Evolutionary conservation across 2,329 filamentous ascomycete genomes (phyloP).

Genomic region (Penicillium sp.): DNA sequence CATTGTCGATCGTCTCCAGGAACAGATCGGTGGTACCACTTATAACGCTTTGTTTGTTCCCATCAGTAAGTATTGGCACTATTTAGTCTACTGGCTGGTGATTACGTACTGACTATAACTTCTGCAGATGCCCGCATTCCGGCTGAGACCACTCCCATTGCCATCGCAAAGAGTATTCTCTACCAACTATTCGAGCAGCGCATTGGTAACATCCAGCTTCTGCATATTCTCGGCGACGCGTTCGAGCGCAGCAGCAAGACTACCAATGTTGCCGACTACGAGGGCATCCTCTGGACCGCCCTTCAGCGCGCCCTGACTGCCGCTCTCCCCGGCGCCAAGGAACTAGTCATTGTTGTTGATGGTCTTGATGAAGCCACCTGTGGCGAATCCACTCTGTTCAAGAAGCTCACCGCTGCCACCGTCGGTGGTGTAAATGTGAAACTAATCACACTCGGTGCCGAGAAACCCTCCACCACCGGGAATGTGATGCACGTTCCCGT

Average conservation of each 20-base stretch:
- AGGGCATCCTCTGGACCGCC: slow-evolving; percentile 36
- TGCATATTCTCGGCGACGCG: slow-evolving; percentile 33
- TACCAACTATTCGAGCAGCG: slow-evolving; percentile 37
- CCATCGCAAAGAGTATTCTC: slow-evolving; percentile 36
- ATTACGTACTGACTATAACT: no score
- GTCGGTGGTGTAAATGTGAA: slow-evolving; percentile 24
- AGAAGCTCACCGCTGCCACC: slow-evolving; percentile 25
- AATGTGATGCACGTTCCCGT: slow-evolving; percentile 24
- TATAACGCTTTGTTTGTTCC: slow-evolving; percentile 37
- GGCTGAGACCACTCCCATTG: slow-evolving; percentile 28
- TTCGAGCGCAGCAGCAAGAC: slow-evolving; percentile 25
- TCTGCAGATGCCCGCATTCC: slow-evolving; percentile 26
- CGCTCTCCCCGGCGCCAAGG: slow-evolving; percentile 29
- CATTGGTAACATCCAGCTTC: slow-evolving; percentile 39
- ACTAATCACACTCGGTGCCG: slow-evolving; percentile 31
- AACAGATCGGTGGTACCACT: slow-evolving; percentile 33
- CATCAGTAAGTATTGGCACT: slow-evolving; percentile 19
- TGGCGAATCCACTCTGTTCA: slow-evolving; percentile 27
- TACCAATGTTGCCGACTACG: slow-evolving; percentile 28
- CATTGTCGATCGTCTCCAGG: slow-evolving; percentile 39
- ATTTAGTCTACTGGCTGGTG: no score
- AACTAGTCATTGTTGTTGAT: slow-evolving; percentile 39
- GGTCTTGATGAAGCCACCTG: slow-evolving; percentile 36
- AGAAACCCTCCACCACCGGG: slow-evolving; percentile 13
- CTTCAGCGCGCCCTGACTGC: slow-evolving; percentile 29